Evolutionary conservation across 805 yeast species (phyloP), one percentile per base, ranked within the genome.

Genomic region (Yamadazyma scolyti): DNA sequence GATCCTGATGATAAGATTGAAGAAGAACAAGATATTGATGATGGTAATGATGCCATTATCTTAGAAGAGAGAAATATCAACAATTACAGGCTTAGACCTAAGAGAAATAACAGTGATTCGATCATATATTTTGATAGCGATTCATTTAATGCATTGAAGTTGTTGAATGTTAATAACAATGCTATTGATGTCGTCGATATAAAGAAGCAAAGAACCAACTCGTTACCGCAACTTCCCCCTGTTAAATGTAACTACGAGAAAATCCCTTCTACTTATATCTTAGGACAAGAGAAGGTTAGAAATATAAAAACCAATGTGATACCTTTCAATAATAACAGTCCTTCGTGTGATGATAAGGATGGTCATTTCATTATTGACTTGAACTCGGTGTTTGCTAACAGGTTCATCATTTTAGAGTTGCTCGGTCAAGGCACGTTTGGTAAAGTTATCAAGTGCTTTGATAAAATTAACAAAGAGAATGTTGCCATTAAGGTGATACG

Each of bases 361-460:
- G 94, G 94, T 3, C 88, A 84, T 51, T 82, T 79, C 48, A 72
- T 79, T 28, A 77, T 79, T 9, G 71, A 68, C 28, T 56, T 68
- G 7, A 76, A 78, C 37, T 77, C 79, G 18, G 47, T 55, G 2
- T 81, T 83, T 54, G 86, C 95, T n/a, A 78, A 82, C 48, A 59
- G 95, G 27, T 89, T 82, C 54, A 60, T 71, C 12, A 81, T 89
- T 9, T 58, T 73, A 20, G 70, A 76, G 36, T 61, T 87, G 20
- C 63, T 93, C 34, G 96, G 96, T 21, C 95, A 87, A 48, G 96
- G 96, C 9, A 87, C 96, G 1, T 87, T 86, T 62, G 96, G 96
- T 9, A 87, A 84, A 49, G 96, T 88, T 5, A 81, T 83, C 23
- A 78, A 81, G 36, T 93, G 94, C n/a, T 71, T 69, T 43, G 97